Conservation (phyloP, 2,329 filamentous ascomycete genomes). For the Scopulariopsis brevicaulis region DNA sequence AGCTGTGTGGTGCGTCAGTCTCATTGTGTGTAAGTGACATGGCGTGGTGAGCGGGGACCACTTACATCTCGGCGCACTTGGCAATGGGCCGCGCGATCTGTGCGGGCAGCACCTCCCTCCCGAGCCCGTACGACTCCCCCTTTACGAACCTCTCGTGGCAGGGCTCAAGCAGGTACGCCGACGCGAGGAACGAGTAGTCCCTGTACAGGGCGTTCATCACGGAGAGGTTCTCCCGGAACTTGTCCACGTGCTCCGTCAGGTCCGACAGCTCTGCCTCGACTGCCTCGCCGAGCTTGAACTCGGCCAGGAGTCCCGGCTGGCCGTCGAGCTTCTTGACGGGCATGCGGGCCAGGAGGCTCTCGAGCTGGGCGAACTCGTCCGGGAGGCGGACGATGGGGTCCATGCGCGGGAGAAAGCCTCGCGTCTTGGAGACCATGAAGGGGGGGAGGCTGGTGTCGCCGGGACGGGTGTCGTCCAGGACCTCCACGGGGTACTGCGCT, state of each 20-base stretch:
- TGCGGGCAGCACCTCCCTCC: constrained; percentile 59
- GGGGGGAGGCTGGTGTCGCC: constrained; percentile 53
- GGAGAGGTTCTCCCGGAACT: constrained; percentile 61
- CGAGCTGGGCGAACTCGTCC: constrained; percentile 58
- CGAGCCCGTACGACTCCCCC: constrained; percentile 69
- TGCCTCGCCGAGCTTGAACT: constrained; percentile 61
- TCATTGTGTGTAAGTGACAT: neutral
- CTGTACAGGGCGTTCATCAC: constrained; percentile 79
- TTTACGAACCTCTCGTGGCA: constrained; percentile 67
- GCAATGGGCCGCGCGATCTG: constrained; percentile 73
- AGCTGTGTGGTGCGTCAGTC: neutral
- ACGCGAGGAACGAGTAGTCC: constrained; percentile 86
- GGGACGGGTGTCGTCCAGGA: constrained; percentile 52
- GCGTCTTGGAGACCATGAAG: constrained; percentile 68
- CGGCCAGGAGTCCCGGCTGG: constrained; percentile 65
- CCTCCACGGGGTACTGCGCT: constrained; percentile 33
- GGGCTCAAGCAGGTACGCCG: constrained; percentile 81
- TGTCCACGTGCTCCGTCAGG: constrained; percentile 61
- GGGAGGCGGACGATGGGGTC: constrained; percentile 56
- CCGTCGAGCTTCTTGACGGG: constrained; percentile 68
- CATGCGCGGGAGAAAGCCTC: constrained; percentile 63
- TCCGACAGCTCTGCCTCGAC: constrained; percentile 67
- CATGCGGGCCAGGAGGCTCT: constrained; percentile 63
- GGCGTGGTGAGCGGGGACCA: constrained; percentile 12
- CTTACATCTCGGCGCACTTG: constrained; percentile 75